Base-by-base conservation (phyloP, 2,329 filamentous ascomycete genomes). In the Fusarium pseudoanthophilum region DNA sequence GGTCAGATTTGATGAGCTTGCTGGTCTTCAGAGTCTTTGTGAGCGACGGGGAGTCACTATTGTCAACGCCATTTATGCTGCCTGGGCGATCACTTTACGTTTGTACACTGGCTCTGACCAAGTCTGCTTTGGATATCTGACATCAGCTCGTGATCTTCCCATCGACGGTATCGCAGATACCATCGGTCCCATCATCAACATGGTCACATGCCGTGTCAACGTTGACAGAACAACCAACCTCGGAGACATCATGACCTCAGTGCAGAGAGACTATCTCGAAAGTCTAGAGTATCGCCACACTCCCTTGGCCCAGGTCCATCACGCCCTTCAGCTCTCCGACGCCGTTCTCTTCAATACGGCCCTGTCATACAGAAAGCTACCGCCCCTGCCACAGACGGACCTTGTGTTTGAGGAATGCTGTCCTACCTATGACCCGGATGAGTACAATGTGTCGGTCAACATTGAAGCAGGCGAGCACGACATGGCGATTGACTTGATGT, bases 121-220 rank as follows among this genome's bases (percentile, higher is more conserved):
- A 48, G 83, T 89, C 0, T 86, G 85, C 40, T 90, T 89, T 62
- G 88, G 87, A 1, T 87, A 89, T 60, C 83, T 89, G 0, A 78
- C 87, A 2, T 87, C 86, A 0, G 87, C 87, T 8, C 82, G 88
- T 28, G 87, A 89, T 69, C 80, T 85, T 2, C 83, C 85, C 1
- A 80, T 89, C 4, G 77, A 82, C 3, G 83, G 84, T 5, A 85
- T 89, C 20, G 80, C 83, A 4, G 80, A 86, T 4, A 82, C 86
- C 4, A 81, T 87, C 15, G 88, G 88, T 0, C 81, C 83, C 32
- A 88, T 89, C 48, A 87, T 89, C 73, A 89, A 88, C 70, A 89
- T 89, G 85, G 82, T 90, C 7, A 84, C 86, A 42, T 88, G 85
- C 64, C 83, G 85, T n/a, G 80, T 87, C 11, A 77, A 80, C 64